Evolutionary conservation across 1,139 yeast species (phyloP).

Genomic region (Nakaseomyces bracarensis): DNA sequence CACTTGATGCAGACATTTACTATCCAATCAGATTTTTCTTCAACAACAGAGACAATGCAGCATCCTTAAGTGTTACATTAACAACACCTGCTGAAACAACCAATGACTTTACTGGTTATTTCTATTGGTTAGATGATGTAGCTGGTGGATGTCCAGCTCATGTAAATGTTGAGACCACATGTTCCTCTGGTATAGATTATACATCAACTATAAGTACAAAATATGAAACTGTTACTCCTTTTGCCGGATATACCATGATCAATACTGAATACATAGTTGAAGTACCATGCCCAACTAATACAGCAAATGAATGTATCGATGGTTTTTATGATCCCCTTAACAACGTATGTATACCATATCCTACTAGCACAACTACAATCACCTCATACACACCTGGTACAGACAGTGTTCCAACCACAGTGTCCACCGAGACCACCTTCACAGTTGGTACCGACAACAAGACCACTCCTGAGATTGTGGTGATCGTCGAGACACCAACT

Average conservation of each 20-base stretch:
- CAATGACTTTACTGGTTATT: not conserved
- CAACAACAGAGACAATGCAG: constrained; percentile 3
- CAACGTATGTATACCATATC: not conserved
- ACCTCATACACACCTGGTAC: no score
- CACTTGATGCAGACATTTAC: not conserved
- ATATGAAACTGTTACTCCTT: not conserved
- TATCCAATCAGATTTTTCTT: constrained; percentile 4
- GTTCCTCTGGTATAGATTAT: not conserved
- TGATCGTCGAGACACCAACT: not conserved
- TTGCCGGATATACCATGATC: not conserved
- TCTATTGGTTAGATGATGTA: not conserved
- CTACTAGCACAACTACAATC: not conserved
- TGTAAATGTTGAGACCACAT: not conserved
- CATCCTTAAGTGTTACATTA: not conserved
- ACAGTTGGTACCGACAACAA: not conserved
- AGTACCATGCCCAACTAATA: not conserved
- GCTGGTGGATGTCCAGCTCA: not conserved
- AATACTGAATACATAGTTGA: not conserved
- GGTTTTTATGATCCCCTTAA: not conserved
- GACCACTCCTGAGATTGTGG: not conserved
- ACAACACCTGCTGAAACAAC: not conserved
- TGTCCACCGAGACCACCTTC: not conserved
- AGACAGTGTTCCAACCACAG: not conserved
- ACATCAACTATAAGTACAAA: not conserved
- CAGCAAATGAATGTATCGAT: not conserved